Evolutionary conservation across 352 stramenopile species (phyloP).

Genomic region (Pythium graminicola): DNA sequence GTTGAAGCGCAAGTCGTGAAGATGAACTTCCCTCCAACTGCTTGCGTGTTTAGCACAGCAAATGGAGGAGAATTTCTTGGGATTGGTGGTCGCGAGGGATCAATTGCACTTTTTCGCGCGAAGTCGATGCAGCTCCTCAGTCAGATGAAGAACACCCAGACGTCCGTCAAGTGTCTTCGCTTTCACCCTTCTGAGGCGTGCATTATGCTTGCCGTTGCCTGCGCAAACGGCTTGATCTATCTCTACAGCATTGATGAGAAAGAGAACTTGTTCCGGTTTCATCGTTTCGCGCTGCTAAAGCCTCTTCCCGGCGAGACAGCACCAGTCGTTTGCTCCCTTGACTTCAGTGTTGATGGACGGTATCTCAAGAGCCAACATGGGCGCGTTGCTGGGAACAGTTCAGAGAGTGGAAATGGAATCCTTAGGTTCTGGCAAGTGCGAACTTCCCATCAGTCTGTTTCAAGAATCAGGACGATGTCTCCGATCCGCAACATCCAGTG

Average conservation of each 20-base stretch:
- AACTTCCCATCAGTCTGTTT: conserved; percentile 29
- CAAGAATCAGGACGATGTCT: conserved; percentile 40
- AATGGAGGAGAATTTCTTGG: conserved; percentile 37
- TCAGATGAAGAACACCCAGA: conserved; percentile 61
- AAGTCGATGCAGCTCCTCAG: conserved; percentile 28
- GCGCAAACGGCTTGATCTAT: conserved; percentile 64
- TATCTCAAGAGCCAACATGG: conserved; percentile 58
- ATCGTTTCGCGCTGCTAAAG: conserved; percentile 52
- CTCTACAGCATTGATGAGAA: conserved; percentile 49
- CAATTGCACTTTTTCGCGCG: conserved; percentile 31
- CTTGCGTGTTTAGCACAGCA: conserved; percentile 35
- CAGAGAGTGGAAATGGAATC: not conserved
- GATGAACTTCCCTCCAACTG: conserved; percentile 26
- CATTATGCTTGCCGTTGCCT: conserved; percentile 39
- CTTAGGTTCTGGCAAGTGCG: conserved; percentile 61
- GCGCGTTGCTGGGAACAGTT: not conserved
- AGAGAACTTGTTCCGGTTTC: conserved; percentile 22
- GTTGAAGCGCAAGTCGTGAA: conserved; percentile 20
- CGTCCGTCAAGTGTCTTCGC: conserved; percentile 31
- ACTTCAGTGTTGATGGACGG: conserved; percentile 57
- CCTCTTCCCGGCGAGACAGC: conserved; percentile 25
- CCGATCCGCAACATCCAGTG: conserved; percentile 43
- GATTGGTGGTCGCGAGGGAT: conserved; percentile 55
- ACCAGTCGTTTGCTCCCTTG: conserved; percentile 28
- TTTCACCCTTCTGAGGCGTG: conserved; percentile 37